phyloP scores from a whole-genome alignment of 805 yeast species.

The Ogataea nakhonphanomensis region DNA sequence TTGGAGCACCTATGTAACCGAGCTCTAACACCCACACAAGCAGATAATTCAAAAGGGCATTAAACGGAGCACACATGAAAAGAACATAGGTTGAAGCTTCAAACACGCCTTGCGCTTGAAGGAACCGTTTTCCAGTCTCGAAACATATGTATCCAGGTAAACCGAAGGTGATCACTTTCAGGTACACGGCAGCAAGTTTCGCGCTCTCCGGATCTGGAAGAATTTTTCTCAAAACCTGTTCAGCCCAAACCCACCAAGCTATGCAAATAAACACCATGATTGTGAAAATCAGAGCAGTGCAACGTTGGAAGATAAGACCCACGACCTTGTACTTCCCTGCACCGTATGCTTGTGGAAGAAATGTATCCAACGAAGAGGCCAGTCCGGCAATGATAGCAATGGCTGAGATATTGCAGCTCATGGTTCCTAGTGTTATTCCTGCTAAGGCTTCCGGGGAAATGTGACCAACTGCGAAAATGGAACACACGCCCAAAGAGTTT shows the following conservation, averaged over 20 bases:
- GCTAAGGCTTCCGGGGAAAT: conserved; percentile 70
- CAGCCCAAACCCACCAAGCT: conserved; percentile 60
- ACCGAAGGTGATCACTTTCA: conserved; percentile 55
- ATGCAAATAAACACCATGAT: conserved; percentile 51
- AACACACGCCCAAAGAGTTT: conserved; percentile 70
- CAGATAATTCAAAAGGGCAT: conserved; percentile 60
- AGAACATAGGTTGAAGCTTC: conserved; percentile 76
- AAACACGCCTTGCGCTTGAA: conserved; percentile 76
- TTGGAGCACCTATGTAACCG: conserved; percentile 77
- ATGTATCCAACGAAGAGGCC: conserved; percentile 74
- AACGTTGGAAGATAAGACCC: conserved; percentile 66
- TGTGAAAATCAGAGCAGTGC: conserved; percentile 53
- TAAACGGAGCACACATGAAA: conserved; percentile 69
- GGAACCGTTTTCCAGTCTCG: conserved; percentile 68
- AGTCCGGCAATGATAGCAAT: conserved; percentile 73
- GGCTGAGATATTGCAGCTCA: conserved; percentile 77
- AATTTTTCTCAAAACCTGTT: conserved; percentile 40
- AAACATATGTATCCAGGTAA: conserved; percentile 66
- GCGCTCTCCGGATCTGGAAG: conserved; percentile 46
- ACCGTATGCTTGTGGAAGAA: conserved; percentile 78
- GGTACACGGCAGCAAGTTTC: conserved; percentile 53
- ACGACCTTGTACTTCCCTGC: conserved; percentile 60
- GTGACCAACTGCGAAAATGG: conserved; percentile 74
- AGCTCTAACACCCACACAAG: conserved; percentile 67
- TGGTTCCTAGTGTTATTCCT: conserved; percentile 69